phyloP scores from a whole-genome alignment of 805 yeast genomes.

The Metschnikowia peoriensis region DNA sequence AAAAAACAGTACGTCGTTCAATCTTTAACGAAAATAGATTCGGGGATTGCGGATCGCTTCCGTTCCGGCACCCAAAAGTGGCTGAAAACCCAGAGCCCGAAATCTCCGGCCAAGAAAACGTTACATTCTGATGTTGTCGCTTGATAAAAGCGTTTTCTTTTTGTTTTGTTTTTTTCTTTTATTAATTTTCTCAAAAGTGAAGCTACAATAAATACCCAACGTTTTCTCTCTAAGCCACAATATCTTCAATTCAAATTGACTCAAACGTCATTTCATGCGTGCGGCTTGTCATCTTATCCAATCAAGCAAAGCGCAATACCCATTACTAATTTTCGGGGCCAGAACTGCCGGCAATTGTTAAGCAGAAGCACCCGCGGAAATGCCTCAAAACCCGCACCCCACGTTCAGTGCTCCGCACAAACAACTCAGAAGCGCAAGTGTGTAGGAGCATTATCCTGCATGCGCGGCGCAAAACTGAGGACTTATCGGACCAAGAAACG shows the following conservation, averaged over 20 bases:
- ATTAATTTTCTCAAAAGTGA: background rate
- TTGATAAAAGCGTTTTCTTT: too few species aligned
- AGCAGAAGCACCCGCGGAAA: background rate
- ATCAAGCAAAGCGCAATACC: background rate
- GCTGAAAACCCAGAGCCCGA: background rate
- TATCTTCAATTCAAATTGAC: too few species aligned
- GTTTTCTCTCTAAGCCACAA: too few species aligned
- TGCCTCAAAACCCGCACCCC: conserved; percentile 2
- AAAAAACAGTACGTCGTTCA: too few species aligned
- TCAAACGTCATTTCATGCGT: too few species aligned
- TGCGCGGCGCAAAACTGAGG: background rate
- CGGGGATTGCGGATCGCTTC: background rate
- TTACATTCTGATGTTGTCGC: background rate
- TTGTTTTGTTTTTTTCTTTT: background rate
- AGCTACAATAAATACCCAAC: too few species aligned
- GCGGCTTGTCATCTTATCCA: background rate
- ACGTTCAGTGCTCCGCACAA: background rate
- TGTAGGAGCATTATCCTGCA: background rate
- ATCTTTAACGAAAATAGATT: too few species aligned
- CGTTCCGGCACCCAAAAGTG: background rate
- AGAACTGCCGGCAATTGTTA: background rate
- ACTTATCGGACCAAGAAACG: background rate
- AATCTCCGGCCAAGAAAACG: background rate
- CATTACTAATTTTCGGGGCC: background rate
- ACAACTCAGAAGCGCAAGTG: background rate